Evolutionary conservation across 2,329 filamentous ascomycete species (phyloP).

Genomic region (Fusarium sp.): DNA sequence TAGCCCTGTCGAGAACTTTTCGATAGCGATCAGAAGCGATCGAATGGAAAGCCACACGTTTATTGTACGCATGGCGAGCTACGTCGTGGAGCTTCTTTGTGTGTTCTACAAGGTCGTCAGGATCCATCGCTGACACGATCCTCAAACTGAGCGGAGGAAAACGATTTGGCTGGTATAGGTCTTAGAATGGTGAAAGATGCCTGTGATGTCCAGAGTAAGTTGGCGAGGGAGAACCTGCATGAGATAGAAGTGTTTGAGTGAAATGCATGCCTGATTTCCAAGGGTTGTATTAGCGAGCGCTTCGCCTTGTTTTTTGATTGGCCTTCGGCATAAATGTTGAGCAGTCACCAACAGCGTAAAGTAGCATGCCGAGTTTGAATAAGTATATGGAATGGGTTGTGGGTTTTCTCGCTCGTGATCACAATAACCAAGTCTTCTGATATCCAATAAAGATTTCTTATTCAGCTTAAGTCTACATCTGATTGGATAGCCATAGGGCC

Average conservation of each 20-base stretch:
- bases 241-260: not conserved
- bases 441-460: not conserved
- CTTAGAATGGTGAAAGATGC: not conserved
- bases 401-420: not conserved
- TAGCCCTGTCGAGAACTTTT: not conserved
- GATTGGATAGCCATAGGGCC: no score
- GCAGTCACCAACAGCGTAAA: not conserved
- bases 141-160: not conserved
- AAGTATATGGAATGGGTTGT: not conserved
- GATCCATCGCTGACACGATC: not conserved
- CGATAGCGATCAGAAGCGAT: not conserved
- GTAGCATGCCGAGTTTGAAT: not conserved
- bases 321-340: not conserved
- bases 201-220: not conserved
- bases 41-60: not conserved
- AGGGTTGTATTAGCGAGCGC: not conserved
- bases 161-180: fast-evolving
- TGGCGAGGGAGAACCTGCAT: not conserved
- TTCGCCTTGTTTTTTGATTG: not conserved
- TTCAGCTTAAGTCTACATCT: not conserved
- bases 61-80: not conserved
- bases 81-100: not conserved
- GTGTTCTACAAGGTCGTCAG: not conserved
- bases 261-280: not conserved
- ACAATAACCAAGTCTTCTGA: not conserved